A percentile compares a stretch with the other conserved stretches of the same genome.
Evolutionary conservation across 805 yeast species (phyloP).

Genomic region (Nakazawaea laoshanensis): DNA sequence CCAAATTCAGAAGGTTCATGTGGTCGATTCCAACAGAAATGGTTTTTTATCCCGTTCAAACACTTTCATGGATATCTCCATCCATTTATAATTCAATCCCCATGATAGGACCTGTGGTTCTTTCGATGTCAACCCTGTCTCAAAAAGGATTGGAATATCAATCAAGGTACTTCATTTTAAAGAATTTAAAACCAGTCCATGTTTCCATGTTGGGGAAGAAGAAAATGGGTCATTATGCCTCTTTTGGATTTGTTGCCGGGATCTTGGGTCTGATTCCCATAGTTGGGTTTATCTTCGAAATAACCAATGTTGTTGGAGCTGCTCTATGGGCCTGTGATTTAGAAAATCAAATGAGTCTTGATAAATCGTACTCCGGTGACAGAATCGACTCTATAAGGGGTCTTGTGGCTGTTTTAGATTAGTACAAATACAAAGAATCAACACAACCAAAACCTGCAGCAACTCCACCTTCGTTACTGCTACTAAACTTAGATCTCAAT

Average conservation of each 20-base stretch:
- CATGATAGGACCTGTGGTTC: slow-evolving; percentile 22
- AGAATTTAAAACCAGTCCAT: slow-evolving; percentile 23
- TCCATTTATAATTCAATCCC: slow-evolving; percentile 16
- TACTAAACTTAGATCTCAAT: slow-evolving; percentile 78
- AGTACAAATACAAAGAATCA: slow-evolving; percentile 64
- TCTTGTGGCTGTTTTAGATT: slow-evolving; percentile 6
- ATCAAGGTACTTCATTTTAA: slow-evolving; percentile 19
- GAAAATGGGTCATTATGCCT: slow-evolving; percentile 28
- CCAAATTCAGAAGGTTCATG: slow-evolving; percentile 19
- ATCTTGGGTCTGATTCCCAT: slow-evolving; percentile 47
- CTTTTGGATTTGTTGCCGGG: slow-evolving; percentile 46
- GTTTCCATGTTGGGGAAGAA: slow-evolving; percentile 23
- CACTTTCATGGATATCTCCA: slow-evolving; percentile 3
- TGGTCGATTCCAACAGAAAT: slow-evolving; percentile 17
- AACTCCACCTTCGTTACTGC: slow-evolving; percentile 95
- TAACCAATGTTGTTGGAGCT: slow-evolving; percentile 53
- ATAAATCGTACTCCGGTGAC: slow-evolving; percentile 2
- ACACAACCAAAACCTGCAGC: slow-evolving; percentile 99
- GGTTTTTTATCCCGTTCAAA: slow-evolving; percentile 3
- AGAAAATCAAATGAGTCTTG: slow-evolving; percentile 14
- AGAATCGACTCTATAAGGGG: slow-evolving; percentile 10
- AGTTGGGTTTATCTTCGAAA: slow-evolving; percentile 41
- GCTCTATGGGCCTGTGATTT: slow-evolving; percentile 53
- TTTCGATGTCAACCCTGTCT: slow-evolving; percentile 18
- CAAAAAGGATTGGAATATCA: slow-evolving; percentile 19